Base-by-base conservation (phyloP, 306 rosid genomes). In the Crotalaria pallida region DNA sequence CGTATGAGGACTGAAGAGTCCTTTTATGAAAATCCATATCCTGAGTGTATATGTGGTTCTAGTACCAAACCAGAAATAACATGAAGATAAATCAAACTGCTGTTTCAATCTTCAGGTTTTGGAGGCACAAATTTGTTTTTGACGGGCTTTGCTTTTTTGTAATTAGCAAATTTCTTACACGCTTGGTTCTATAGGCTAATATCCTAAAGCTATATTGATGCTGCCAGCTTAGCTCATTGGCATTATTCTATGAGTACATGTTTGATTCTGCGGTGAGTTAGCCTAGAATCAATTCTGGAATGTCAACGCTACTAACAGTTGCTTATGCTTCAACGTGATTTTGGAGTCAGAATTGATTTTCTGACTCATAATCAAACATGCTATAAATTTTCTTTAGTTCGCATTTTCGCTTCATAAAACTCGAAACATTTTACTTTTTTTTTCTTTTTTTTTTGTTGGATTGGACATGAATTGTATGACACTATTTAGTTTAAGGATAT, bases 21-120 rank as follows among this genome's bases (percentile, higher is more conserved):
- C 12, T 92, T 92, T 26, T 92, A 89, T 61, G 96, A 86, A 79
- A 88, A 92, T 77, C 92, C 98, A 17, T 92, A 81, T 79, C 98
- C 98, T 0, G 98, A 92, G 83, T 92, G 98, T 82, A 88, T 92
- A 78, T 92, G 98, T 80, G 80, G 79, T 60, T 77, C 92, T 0
- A 81, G 53, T 79, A 72, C 29, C 73, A 58, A 82, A 65, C 71
- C 19, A 43, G 74, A 69, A 53, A 65, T 74, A 57, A 77, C 81
- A 8, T 72, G 75, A 81, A 15, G 67, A 53, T 40, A 55, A 40
- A 58, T 70, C 70, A 27, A 11, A 53, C 53, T 65, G 78, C 64
- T 11, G 75, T 77, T 56, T 34, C 74, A 40, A 65, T 65, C 36
- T 69, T 19, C 7, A 43, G 45, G 19, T 51, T 48, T 56, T 77